These are phyloP conservation scores for Lepiota brunneoincarnata DNA, from an alignment of 768 basidiomycete genomes.

Conservation along the genomic window DNA sequence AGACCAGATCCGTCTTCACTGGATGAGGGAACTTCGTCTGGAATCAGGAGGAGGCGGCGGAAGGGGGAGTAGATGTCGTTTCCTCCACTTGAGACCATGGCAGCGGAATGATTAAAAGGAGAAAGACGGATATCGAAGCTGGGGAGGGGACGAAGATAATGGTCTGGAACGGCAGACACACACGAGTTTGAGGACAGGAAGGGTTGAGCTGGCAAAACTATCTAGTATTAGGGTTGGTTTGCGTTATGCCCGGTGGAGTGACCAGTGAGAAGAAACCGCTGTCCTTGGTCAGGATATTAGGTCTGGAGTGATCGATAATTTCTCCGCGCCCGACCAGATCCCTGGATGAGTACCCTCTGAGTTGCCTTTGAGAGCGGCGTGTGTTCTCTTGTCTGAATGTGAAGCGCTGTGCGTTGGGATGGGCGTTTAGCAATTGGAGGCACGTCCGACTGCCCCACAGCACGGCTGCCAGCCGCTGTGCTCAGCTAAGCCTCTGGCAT, in stretches of 20 bases:
- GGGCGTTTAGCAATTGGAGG: constrained; percentile 5
- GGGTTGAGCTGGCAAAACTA: constrained; percentile 8
- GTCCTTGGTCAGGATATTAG: constrained; percentile 9
- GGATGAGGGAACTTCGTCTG: constrained; percentile 67
- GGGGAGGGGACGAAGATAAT: not conserved
- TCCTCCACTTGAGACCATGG: constrained; percentile 55
- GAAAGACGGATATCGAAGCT: not conserved
- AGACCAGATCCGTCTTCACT: constrained; percentile 77
- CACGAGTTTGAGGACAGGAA: constrained; percentile 6
- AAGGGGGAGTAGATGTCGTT: constrained; percentile 56
- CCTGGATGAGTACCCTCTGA: constrained; percentile 3
- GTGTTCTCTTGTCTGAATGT: not conserved
- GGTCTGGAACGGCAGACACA: constrained; percentile 4
- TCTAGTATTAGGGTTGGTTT: constrained; percentile 11
- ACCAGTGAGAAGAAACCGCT: constrained; percentile 12
- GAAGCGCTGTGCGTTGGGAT: not conserved
- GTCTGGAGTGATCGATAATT: constrained; percentile 9
- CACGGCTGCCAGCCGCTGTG: constrained; percentile 10
- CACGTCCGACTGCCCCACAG: constrained; percentile 2
- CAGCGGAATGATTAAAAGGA: constrained; percentile 20
- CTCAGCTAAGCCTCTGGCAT: constrained; percentile 12
- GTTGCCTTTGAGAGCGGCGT: not conserved
- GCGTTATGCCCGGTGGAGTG: not conserved
- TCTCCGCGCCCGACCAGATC: constrained; percentile 9
- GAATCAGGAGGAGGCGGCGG: constrained; percentile 46